A percentile compares a stretch with the other conserved stretches of the same genome.
These are phyloP conservation scores for Fomitopsis betulina DNA, from an alignment of 1,284 basidiomycete species.

Conservation along the genomic window DNA sequence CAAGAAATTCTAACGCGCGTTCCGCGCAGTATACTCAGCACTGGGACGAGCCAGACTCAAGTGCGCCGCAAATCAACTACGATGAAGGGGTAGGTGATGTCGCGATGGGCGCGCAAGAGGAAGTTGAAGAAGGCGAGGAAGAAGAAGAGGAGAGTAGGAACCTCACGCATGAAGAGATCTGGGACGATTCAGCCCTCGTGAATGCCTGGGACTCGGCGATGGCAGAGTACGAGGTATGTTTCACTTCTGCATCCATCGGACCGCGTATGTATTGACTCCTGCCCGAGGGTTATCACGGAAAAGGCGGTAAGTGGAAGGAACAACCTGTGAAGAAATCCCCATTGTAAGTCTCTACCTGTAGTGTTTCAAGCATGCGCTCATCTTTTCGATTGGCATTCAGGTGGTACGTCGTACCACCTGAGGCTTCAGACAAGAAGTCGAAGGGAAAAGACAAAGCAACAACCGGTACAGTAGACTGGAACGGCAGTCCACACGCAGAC, in stretches of 20 bases:
- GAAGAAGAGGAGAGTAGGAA: constrained; percentile 51
- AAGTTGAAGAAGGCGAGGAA: constrained; percentile 21
- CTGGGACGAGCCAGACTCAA: constrained; percentile 41
- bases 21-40: constrained; percentile 28
- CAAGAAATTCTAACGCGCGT: constrained; percentile 5
- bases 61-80: constrained; percentile 27
- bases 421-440: constrained; percentile 16
- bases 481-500: constrained; percentile 16
- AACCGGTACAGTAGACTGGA: constrained; percentile 5
- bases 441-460: constrained; percentile 14
- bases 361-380: background rate
- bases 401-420: constrained; percentile 71
- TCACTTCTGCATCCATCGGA: background rate
- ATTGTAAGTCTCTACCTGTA: constrained; percentile 42
- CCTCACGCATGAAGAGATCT: constrained; percentile 68
- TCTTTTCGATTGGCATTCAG: constrained; percentile 30
- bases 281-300: constrained; percentile 58
- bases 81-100: constrained; percentile 22
- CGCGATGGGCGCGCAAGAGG: constrained; percentile 9
- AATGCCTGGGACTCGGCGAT: constrained; percentile 77
- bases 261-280: background rate
- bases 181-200: constrained; percentile 79
- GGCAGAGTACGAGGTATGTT: constrained; percentile 66
- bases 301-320: constrained; percentile 64
- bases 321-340: constrained; percentile 65